Base-by-base conservation (phyloP, 2,329 filamentous ascomycete genomes). In the Trichoderma semiorbis region DNA sequence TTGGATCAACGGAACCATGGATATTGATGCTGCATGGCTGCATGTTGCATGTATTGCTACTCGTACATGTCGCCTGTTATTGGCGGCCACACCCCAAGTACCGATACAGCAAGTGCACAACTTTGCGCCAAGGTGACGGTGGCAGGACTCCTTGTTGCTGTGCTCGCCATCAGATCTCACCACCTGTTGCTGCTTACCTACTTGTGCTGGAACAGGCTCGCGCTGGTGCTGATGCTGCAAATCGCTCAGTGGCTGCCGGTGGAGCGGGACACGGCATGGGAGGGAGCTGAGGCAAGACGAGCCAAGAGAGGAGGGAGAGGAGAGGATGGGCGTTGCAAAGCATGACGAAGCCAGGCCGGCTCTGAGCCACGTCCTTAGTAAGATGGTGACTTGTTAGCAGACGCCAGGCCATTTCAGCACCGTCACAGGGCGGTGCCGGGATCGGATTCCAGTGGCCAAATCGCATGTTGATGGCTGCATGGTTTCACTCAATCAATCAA, bases 191-290 rank as follows among this genome's bases (percentile, higher is more conserved):
- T 39, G 43, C 63, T 66, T 66, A 36, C 62, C n/a, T 64, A 14
- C 61, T 16, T 62, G 5, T 10, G 7, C 36, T 18, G 36, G 43
- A 21, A 47, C 18, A 47, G 43, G 63, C 47, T 66, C 39, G 26
- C 55, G 64, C 50, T 67, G 64, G 58, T 67, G 64, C 64, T 43
- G 34, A 43, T 58, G 63, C 63, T 28, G 58, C 66, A 69, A 69
- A 69, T 69, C 66, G 66, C 66, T 61, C 66, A 69, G 55, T 34
- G 55, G 55, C 66, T 34, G 55, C 55, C 55, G 34, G 66, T 61
- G 66, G 66, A 53, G 65, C 39, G 57, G 43, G n/a, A 61, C 66
- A n/a, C 34, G 55, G 55, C 57, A 28, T 60, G 55, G 62, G 24
- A 18, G 21, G 24, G 47, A 34, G 36, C 55, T 30, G 55, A 58